phyloP scores from a whole-genome alignment of 1,139 yeast species.

The Tardiomyces depauwii region DNA sequence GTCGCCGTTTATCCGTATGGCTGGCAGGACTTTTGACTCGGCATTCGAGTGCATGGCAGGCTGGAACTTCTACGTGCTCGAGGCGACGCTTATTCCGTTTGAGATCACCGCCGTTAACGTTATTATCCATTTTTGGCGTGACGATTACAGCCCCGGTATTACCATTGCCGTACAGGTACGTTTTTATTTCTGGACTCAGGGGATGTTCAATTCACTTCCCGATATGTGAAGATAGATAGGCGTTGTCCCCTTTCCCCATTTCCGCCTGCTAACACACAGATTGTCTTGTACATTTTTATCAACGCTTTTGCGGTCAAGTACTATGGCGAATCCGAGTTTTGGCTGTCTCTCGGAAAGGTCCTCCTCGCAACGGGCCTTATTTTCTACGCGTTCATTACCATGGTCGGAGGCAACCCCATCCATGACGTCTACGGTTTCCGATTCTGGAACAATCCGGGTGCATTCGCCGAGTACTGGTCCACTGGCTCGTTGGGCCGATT shows the following conservation, averaged over 20 bases:
- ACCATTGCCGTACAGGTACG: slow-evolving; percentile 19
- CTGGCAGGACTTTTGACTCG: slow-evolving; percentile 50
- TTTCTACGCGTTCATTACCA: slow-evolving; percentile 60
- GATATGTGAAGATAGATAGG: too few relatives aligned
- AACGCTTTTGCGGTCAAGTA: slow-evolving; percentile 60
- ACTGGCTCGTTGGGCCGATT: slow-evolving; percentile 54
- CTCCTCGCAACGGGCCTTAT: slow-evolving; percentile 61
- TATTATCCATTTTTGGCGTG: slow-evolving; percentile 69
- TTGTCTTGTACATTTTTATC: slow-evolving; percentile 49
- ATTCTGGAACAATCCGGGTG: slow-evolving; percentile 49
- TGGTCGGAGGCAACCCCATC: slow-evolving; percentile 78
- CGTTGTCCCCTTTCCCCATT: too few relatives aligned
- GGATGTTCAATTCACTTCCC: too few relatives aligned
- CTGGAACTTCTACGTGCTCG: slow-evolving; percentile 71
- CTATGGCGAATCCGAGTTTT: slow-evolving; percentile 74
- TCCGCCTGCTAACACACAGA: slow-evolving; percentile 31
- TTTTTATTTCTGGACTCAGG: too few relatives aligned
- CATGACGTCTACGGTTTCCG: slow-evolving; percentile 53
- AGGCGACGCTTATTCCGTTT: slow-evolving; percentile 68
- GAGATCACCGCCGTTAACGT: slow-evolving; percentile 75
- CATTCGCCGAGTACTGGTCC: slow-evolving; percentile 44
- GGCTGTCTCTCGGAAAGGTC: slow-evolving; percentile 68
- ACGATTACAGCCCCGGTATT: slow-evolving; percentile 38
- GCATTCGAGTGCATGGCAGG: slow-evolving; percentile 71
- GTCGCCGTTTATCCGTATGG: slow-evolving; percentile 49